These are phyloP conservation scores for Pelargonium cotyledonis DNA, from an alignment of 441 rosid species.

Conservation along the genomic window DNA sequence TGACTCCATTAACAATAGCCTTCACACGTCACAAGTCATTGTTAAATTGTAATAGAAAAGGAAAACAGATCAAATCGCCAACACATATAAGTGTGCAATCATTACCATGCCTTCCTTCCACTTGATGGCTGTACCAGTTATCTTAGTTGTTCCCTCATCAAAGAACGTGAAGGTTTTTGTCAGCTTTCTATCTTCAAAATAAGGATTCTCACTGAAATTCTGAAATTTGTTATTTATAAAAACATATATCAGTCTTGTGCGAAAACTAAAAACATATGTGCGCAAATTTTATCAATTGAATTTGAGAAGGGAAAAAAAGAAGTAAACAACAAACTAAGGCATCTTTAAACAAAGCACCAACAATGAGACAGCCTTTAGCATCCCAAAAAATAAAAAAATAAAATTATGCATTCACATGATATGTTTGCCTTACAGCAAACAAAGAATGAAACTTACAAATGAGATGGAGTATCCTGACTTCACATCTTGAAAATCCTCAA, in stretches of 20 bases:
- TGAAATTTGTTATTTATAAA: conserved; percentile 22
- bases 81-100: background rate
- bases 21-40: conserved; percentile 29
- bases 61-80: conserved; percentile 8
- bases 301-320: background rate
- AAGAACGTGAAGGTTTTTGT: conserved; percentile 73
- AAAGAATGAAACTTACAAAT: conserved; percentile 50
- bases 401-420: background rate
- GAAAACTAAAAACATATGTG: background rate
- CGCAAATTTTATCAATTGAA: background rate
- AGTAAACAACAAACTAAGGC: background rate
- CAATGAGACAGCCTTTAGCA: background rate
- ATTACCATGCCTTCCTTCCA: conserved; percentile 93
- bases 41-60: conserved; percentile 15
- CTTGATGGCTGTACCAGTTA: conserved; percentile 72
- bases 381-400: background rate
- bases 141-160: conserved; percentile 78
- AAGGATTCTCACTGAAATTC: conserved; percentile 78
- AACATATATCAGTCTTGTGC: background rate
- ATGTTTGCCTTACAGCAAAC: background rate
- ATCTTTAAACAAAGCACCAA: background rate
- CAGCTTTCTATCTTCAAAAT: conserved; percentile 77
- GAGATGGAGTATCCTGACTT: conserved; percentile 89
- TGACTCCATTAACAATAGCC: conserved; percentile 83
- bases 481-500: conserved; percentile 92